A percentile compares a stretch with the other conserved stretches of the same genome.
Conservation (phyloP, 371 early-diverging fungal genomes). For the Apophysomyces elegans region DNA sequence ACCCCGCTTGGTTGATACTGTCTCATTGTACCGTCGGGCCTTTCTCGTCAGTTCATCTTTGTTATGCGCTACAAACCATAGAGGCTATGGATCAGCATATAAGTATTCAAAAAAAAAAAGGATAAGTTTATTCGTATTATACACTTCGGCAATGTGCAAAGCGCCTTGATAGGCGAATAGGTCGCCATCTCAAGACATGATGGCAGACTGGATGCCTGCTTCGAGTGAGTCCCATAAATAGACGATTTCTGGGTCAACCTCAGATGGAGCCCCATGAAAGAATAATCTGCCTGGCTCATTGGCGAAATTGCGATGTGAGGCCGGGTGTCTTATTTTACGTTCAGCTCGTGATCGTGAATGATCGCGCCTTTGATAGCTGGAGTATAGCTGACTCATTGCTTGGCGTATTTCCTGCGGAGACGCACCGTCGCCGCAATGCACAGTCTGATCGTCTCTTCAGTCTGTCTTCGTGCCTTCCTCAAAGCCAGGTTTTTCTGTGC, state of each 20-base stretch:
- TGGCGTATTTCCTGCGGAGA: conserved; percentile 13
- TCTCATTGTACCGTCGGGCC: not conserved
- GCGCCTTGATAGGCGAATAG: conserved; percentile 17
- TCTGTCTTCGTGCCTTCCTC: not conserved
- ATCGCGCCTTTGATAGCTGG: not conserved
- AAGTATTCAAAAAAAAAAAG: not conserved
- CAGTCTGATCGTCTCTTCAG: not conserved
- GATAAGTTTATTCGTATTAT: not conserved
- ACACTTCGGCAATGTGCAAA: not conserved
- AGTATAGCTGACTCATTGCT: not conserved
- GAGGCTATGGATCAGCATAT: conserved; percentile 1
- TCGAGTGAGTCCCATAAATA: conserved; percentile 7
- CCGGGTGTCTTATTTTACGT: not conserved
- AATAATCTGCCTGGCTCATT: not conserved
- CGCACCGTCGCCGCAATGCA: not conserved
- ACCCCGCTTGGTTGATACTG: not conserved
- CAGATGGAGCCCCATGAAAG: conserved; percentile 11
- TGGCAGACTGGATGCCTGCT: too few relatives aligned
- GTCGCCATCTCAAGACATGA: conserved; percentile 6
- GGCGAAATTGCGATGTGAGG: not conserved
- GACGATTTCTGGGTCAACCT: conserved; percentile 14
- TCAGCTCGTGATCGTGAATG: not conserved
- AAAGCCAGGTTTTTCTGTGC: not conserved
- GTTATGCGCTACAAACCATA: not conserved
- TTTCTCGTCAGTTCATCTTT: conserved; percentile 3